Base-by-base conservation (phyloP, 495 filamentous ascomycete species). In the Echria macrotheca region DNA sequence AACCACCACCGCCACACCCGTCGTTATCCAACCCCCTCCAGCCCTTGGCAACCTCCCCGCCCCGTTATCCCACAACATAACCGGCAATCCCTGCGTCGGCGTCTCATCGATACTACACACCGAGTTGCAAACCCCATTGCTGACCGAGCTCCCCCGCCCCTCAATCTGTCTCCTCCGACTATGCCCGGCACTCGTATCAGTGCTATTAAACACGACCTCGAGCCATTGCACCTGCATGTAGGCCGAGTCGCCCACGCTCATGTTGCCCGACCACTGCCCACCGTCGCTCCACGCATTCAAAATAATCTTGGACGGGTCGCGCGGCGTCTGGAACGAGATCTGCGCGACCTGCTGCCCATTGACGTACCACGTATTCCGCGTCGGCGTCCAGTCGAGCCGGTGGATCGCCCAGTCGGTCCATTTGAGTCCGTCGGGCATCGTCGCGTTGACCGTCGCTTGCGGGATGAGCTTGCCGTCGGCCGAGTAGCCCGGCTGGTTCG, bases 201-300 rank as follows among this genome's bases (percentile, higher is more conserved):
- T 74, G 1, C 45, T 72, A 54, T 91, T 91, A 54, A 81, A 91
- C 3, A 80, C 74, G 50, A 89, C 55, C 56, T 90, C 84, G 18
- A 89, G 77, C 77, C 83, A 89, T 58, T 88, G 81, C 22, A 91
- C 72, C 54, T 84, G 83, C 55, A 89, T 63, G 44, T 77, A 76
- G 3, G 86, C 84, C 21, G 74, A 72, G 2, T 76, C 69, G 0
- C 71, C 71, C 1, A 77, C 55, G 7, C 53, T 70, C 84, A 91
- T 84, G 52, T 87, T 82, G 1, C 86, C 86, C 1, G 81, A 77
- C 86, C 86, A 91, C 3, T 65, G 54, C 0, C 85, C 82, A 0
- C 86, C 86, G 56, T 89, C 80, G 59, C 82, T 84, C 86, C 86
- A 91, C 26, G 86, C 75, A 50, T 90, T 89, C 31, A 89, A 57